phyloP scores from a whole-genome alignment of 306 rosid species.

The Mimosa pudica region DNA sequence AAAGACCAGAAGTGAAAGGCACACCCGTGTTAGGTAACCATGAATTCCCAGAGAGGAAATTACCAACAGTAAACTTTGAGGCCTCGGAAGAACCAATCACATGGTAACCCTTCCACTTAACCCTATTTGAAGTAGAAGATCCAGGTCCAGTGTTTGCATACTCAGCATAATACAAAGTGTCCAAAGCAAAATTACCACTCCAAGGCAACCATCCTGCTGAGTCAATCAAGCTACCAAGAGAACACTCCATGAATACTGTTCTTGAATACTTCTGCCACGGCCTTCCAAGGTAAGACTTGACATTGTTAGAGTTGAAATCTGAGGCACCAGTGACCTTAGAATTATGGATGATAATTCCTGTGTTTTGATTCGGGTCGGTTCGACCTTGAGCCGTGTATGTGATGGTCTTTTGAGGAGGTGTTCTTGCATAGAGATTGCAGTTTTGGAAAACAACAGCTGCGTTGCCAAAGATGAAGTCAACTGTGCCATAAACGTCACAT shows the following conservation, averaged over 20 bases:
- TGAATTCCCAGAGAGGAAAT: constrained; percentile 55
- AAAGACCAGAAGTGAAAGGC: constrained; percentile 60
- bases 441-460: constrained; percentile 74
- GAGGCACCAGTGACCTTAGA: constrained; percentile 49
- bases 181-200: constrained; percentile 67
- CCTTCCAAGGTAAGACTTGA: constrained; percentile 58
- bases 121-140: constrained; percentile 55
- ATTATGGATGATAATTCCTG: constrained; percentile 67
- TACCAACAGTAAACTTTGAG: constrained; percentile 57
- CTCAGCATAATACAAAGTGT: constrained; percentile 65
- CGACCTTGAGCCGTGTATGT: constrained; percentile 73
- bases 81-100: constrained; percentile 63
- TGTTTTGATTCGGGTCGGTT: constrained; percentile 68
- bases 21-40: constrained; percentile 74
- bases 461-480: constrained; percentile 78
- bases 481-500: constrained; percentile 77
- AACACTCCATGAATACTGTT: constrained; percentile 57
- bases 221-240: constrained; percentile 52
- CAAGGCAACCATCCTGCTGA: constrained; percentile 72
- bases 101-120: constrained; percentile 63
- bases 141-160: constrained; percentile 58
- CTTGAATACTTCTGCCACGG: constrained; percentile 69
- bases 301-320: constrained; percentile 36
- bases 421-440: constrained; percentile 60
- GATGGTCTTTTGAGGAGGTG: constrained; percentile 62